A percentile compares a stretch with the other conserved stretches of the same genome.
phyloP scores from a whole-genome alignment of 768 basidiomycete species.

The Lactarius evosmus region DNA sequence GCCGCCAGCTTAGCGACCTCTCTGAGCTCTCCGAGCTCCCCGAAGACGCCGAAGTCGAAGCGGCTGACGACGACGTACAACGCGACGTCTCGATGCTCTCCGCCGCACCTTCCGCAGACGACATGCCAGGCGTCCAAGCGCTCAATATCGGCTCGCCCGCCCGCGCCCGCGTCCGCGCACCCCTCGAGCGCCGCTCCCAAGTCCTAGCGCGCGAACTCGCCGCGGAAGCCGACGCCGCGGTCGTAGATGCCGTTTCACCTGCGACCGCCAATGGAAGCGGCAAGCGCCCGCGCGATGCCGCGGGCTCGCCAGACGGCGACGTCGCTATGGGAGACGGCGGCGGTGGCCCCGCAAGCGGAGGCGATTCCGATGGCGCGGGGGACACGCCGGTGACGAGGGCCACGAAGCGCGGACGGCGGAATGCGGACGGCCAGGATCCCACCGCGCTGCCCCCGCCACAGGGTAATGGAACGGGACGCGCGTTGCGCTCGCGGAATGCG shows the following conservation, averaged over 20 bases:
- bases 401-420: slow-evolving; percentile 13
- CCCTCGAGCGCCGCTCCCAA: slow-evolving; percentile 25
- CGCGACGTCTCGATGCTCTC: slow-evolving; percentile 25
- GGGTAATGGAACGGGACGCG: neutral
- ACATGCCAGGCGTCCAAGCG: slow-evolving; percentile 15
- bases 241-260: neutral
- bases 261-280: neutral
- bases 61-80: neutral
- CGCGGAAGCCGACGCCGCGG: slow-evolving; percentile 9
- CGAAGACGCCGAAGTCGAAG: slow-evolving; percentile 2
- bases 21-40: slow-evolving; percentile 16
- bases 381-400: neutral
- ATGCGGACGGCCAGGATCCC: neutral
- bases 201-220: slow-evolving; percentile 25
- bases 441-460: neutral
- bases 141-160: slow-evolving; percentile 10
- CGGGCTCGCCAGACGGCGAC: neutral
- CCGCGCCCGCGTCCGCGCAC: neutral
- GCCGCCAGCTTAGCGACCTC: slow-evolving; percentile 11
- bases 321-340: slow-evolving; percentile 12
- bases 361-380: neutral
- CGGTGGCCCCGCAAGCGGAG: neutral
- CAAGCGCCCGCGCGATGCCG: neutral
- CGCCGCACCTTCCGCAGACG: slow-evolving; percentile 10
- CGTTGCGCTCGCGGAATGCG: slow-evolving; percentile 14